Evolutionary conservation across 345 rosid species (phyloP), one percentile per base, ranked within the genome.

Genomic region (Garcia nutans): DNA sequence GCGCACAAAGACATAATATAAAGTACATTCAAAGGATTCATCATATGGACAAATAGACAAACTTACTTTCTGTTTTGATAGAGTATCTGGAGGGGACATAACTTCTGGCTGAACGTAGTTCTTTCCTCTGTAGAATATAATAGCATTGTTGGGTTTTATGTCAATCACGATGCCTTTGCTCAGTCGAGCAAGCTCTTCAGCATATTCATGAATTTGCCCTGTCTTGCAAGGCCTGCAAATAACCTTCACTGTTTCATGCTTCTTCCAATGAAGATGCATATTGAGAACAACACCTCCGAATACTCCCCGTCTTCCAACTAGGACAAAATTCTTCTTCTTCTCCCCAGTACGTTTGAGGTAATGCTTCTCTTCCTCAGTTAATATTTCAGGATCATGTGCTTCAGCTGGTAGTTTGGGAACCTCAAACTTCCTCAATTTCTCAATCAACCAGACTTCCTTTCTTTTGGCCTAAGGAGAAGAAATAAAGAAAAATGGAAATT

Each of bases 211-310:
- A 82, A 94, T 78, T 82, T 94, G 89, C 57, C 97, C 95, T 0
- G 91, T 93, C 76, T 74, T 85, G 85, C 97, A 94, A 61, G 98
- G 97, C 80, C 82, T 92, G 92, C 97, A 92, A 65, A 81, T 82
- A 86, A 94, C 90, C 86, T 91, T 94, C 71, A 92, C 95, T 13
- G 98, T 92, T 85, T 94, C 98, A 78, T 92, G 97, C 73, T 87
- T 94, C 84, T 94, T 94, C 98, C 97, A 94, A 66, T 94, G 98
- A 50, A 94, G 97, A 84, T 94, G 98, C 95, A 94, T 89, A 78
- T 92, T 94, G 60, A 92, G 88, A 80, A 94, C 95, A 68, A 94
- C 96, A 37, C 98, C 98, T 68, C 98, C 97, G 86, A 94, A 92
- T 28, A 92, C 97, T 73, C 98, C 98, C 44, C 97, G 89, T 79